These are phyloP conservation scores for Xylariales sp. DNA, from an alignment of 2,329 filamentous ascomycete genomes.

Conservation along the genomic window DNA sequence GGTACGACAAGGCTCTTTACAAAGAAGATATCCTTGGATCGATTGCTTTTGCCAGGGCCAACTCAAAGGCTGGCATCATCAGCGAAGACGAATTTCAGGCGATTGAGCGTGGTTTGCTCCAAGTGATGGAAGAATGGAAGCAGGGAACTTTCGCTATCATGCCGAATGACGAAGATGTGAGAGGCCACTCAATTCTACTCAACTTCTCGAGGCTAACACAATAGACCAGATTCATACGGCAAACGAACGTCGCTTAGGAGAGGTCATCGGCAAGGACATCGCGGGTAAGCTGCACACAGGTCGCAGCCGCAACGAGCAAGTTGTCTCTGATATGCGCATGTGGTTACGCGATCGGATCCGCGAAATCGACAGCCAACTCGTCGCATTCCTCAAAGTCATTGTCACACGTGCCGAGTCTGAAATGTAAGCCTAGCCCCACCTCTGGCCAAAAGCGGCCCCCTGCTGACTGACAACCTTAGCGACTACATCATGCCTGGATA, in stretches of 20 bases:
- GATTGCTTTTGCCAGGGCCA: conserved; percentile 78
- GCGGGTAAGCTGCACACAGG: conserved; percentile 88
- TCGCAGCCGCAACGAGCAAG: conserved; percentile 84
- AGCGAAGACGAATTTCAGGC: conserved; percentile 66
- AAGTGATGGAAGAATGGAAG: conserved; percentile 51
- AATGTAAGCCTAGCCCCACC: conserved; percentile 33
- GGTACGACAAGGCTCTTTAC: conserved; percentile 74
- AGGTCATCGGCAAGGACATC: conserved; percentile 80
- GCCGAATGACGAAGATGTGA: conserved; percentile 28
- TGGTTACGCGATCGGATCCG: conserved; percentile 76
- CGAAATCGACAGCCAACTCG: conserved; percentile 63
- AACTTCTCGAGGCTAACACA: conserved; percentile 12
- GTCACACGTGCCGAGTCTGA: conserved; percentile 63
- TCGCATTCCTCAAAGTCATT: conserved; percentile 63
- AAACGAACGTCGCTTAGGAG: conserved; percentile 55
- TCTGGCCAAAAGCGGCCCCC: conserved; percentile 9
- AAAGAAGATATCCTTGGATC: conserved; percentile 75
- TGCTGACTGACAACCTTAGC: conserved; percentile 11
- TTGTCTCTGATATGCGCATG: conserved; percentile 84
- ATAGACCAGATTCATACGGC: conserved; percentile 17
- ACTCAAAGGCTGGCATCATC: conserved; percentile 70
- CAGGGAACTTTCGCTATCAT: conserved; percentile 45
- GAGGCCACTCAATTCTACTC: conserved; percentile 16
- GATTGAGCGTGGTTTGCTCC: conserved; percentile 67
- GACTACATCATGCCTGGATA: conserved; percentile 72